Evolutionary conservation across 176 grass and related monocot species (phyloP).

Genomic region (Puccinellia tenuiflora): DNA sequence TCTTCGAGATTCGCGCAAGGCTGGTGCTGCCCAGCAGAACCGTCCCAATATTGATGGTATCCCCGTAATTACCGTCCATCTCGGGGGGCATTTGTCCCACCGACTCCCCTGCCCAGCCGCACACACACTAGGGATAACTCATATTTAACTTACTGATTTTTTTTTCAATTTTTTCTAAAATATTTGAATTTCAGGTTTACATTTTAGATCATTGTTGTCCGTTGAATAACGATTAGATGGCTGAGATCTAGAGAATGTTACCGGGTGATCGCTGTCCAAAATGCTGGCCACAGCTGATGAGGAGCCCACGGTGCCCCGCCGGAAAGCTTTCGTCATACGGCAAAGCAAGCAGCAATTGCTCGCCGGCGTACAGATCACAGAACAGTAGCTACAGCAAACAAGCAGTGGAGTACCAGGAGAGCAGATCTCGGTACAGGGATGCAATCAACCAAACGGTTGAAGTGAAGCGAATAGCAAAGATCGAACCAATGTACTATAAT

Average conservation of each 20-base stretch:
- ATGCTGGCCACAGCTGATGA: no score
- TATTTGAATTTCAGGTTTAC: no score
- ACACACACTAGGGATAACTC: conserved; percentile 2
- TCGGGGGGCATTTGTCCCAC: background rate
- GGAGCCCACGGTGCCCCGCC: background rate
- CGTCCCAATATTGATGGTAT: background rate
- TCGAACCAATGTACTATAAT: background rate
- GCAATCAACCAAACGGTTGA: background rate
- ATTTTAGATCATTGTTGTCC: no score
- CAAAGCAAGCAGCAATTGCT: background rate
- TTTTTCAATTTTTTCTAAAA: no score
- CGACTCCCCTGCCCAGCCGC: background rate
- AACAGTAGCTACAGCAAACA: background rate
- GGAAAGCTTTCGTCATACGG: background rate
- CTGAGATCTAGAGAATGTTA: no score
- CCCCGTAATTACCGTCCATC: background rate
- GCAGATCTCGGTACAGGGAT: background rate
- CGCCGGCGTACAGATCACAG: background rate
- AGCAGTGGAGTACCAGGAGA: background rate
- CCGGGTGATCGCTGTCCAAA: no score
- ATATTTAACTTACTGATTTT: no score
- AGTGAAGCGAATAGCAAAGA: background rate
- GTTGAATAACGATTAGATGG: no score
- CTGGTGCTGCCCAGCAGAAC: background rate
- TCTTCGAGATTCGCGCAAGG: background rate